Base-by-base conservation (phyloP, 495 filamentous ascomycete species). In the Parachaetomium inaequale region DNA sequence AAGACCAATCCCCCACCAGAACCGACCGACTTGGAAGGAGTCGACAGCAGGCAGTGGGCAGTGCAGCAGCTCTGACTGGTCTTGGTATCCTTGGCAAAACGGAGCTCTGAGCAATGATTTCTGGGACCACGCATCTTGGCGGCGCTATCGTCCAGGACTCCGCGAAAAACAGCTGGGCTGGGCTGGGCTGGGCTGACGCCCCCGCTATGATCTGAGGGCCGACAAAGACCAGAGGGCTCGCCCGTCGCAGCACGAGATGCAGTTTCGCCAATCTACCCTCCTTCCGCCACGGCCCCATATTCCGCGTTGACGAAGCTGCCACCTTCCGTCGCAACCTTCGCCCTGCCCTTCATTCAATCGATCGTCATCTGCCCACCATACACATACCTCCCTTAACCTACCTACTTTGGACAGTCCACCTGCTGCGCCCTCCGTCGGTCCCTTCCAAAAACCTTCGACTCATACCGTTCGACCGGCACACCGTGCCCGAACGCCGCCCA, bases 201-300 rank as follows among this genome's bases (percentile, higher is more conserved):
- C 60, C 60, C 55, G 55, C 55, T 40, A 53, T 63, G 45, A 52
- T 36, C 55, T 54, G 55, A 63, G 55, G 11, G 6, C 55, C 14
- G 36, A 38, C 46, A 55, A 58, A 47, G 49, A 36, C 36, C 2
- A 45, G 11, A 19, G 21, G 45, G 53, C 47, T 25, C 2, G 46
- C 43, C 42, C 47, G 7, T 32, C 28, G 53, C n/a, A 36, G 12
- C 50, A 50, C 55, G 66, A 65, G 62, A 70, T 71, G 71, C 70
- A 52, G 31, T 53, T 66, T 66, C 63, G 47, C 46, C 65, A 60
- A 55, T 55, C 56, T 53, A 59, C 58, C 32, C 65, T 51, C 55
- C 63, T 52, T 34, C 58, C 50, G 31, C 46, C 26, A 49, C 63
- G 65, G 34, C 59, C 66, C 28, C 62, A 58, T 32, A 70, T 55